Evolutionary conservation across 2,329 filamentous ascomycete genomes (phyloP).

Genomic region (Clonostachys byssicola): DNA sequence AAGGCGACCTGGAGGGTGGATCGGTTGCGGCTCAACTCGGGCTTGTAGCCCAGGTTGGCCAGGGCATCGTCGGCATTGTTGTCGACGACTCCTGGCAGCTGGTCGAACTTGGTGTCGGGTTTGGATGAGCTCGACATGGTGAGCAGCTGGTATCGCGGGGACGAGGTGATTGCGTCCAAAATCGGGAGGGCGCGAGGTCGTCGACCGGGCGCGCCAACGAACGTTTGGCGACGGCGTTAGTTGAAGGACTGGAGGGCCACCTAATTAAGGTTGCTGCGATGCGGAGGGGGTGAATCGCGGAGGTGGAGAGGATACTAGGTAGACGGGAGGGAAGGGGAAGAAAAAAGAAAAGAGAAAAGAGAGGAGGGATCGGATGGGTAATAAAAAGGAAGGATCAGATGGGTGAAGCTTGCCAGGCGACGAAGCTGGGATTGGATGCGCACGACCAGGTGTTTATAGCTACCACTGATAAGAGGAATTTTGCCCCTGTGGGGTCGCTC

Average conservation of each 20-base stretch:
- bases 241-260: too few species aligned
- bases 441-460: too few species aligned
- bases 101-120: conserved; percentile 18
- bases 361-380: background rate
- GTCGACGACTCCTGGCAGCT: conserved; percentile 9
- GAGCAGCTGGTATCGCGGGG: background rate
- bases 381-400: background rate
- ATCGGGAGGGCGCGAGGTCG: background rate
- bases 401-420: background rate
- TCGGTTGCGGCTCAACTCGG: conserved; percentile 59
- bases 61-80: conserved; percentile 58
- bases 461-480: too few species aligned
- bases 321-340: background rate
- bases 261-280: too few species aligned
- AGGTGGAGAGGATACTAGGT: background rate
- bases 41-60: conserved; percentile 61
- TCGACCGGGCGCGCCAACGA: background rate
- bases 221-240: too few species aligned
- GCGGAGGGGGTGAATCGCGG: background rate
- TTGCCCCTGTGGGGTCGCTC: too few species aligned
- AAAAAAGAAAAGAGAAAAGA: background rate
- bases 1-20: conserved; percentile 68
- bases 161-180: background rate
- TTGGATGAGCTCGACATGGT: background rate
- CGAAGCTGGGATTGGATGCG: background rate